Evolutionary conservation across 1,139 yeast genomes (phyloP).

Genomic region (Candida glucosophila): DNA sequence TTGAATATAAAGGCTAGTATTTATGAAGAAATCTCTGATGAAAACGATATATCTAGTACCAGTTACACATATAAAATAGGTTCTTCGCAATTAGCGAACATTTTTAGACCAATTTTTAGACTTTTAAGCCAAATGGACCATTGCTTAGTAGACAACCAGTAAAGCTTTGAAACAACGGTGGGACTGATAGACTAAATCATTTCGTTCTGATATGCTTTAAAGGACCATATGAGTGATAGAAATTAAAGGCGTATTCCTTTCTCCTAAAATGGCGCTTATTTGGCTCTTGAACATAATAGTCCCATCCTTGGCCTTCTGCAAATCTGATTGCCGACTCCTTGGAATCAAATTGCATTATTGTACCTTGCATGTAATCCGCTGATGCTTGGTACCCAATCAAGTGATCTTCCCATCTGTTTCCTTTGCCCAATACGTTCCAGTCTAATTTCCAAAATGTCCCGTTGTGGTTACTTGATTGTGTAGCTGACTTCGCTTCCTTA

Average conservation of each 20-base stretch:
- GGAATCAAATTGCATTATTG: constrained; percentile 66
- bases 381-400: constrained; percentile 79
- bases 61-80: too few species aligned
- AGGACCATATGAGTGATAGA: constrained; percentile 61
- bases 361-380: constrained; percentile 81
- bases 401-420: constrained; percentile 86
- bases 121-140: too few species aligned
- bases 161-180: too few species aligned
- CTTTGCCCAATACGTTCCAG: constrained; percentile 75
- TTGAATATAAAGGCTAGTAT: too few species aligned
- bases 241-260: constrained; percentile 71
- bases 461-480: constrained; percentile 62
- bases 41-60: too few species aligned
- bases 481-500: constrained; percentile 72
- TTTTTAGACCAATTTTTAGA: constrained; percentile 1
- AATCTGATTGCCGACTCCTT: constrained; percentile 73
- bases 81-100: too few species aligned
- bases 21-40: too few species aligned
- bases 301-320: constrained; percentile 85
- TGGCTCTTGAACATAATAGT: constrained; percentile 76
- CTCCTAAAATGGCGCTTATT: constrained; percentile 63
- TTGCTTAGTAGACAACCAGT: too few species aligned
- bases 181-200: too few species aligned
- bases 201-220: constrained; percentile 80
- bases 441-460: constrained; percentile 66